Evolutionary conservation across 2,329 filamentous ascomycete species (phyloP).

Genomic region (Penicillium sp.): DNA sequence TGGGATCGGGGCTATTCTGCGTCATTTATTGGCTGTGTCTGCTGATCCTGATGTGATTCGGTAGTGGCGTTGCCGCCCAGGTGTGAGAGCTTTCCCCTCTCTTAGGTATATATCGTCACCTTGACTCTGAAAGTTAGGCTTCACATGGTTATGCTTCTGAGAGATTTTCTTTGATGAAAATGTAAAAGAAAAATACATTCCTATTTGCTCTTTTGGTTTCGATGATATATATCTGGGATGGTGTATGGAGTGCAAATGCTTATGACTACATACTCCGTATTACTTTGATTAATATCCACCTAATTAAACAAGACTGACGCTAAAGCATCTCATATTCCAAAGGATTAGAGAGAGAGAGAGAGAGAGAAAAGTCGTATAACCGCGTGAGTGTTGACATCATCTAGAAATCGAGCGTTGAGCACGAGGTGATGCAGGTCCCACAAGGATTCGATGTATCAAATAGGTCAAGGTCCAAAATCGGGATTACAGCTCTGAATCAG

Average conservation of each 20-base stretch:
- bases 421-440: too few species aligned
- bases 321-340: too few species aligned
- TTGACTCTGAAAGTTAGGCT: not conserved
- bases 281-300: too few species aligned
- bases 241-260: not conserved
- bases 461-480: not conserved
- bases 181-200: too few species aligned
- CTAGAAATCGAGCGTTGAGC: too few species aligned
- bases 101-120: slow-evolving; percentile 1
- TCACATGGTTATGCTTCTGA: not conserved
- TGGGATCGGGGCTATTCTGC: not conserved
- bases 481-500: not conserved
- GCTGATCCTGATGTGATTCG: slow-evolving; percentile 1
- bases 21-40: slow-evolving; percentile 4
- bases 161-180: too few species aligned
- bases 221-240: not conserved
- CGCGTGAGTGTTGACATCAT: too few species aligned
- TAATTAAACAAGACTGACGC: too few species aligned
- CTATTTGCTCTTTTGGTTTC: not conserved
- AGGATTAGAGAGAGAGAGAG: too few species aligned
- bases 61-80: slow-evolving; percentile 4
- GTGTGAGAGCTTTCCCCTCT: slow-evolving; percentile 5
- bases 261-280: too few species aligned
- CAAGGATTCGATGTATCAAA: not conserved
- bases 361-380: too few species aligned